Base-by-base conservation (phyloP, 257 asterid genomes). In the Avicennia marina region DNA sequence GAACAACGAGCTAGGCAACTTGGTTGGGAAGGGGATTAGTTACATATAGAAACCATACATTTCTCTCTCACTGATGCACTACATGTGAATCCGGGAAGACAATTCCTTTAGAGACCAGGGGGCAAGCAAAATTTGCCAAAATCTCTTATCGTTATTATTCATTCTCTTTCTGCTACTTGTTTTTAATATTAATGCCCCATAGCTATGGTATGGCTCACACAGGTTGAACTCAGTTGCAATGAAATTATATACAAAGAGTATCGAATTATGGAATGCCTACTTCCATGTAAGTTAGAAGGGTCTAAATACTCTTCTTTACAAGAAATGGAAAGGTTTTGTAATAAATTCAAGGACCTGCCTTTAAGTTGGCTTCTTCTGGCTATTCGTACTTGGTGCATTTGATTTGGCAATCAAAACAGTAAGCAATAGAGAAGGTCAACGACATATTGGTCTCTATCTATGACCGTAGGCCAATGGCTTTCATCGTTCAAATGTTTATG, bases 1-100 rank as follows among this genome's bases (percentile, higher is more conserved):
- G 85, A 87, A 64, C 73, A 75, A 65, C 58, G 94, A 70, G 96
- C 98, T 22, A 82, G 76, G 33, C 81, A 79, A 55, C 79, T 82
- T 11, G 95, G 96, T 24, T 90, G 94, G 95, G 80, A 75, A 72
- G 97, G 86, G 20, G 77, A 91, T 65, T 78, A 71, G 64, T 52
- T 24, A 9, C 4, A 40, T 3, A 25, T 59, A 32, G 16, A 45
- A 44, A 25, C 41, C 41, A 8, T 36, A 2, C 41, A 8, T 11
- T 44, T 33, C 36, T 60, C 38, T 56, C 3, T 8, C 1, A 16
- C 3, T 43, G 18, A 33, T 48, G 31, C 21, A 29, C n/a, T 33
- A 16, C 32, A 46, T 43, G 56, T 41, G 54, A 45, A 62, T 53
- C 63, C 20, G 39, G 66, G 34, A 9, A 22, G 43, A 22, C 17